Percentiles rank a stretch among this genome's conserved stretches.
These are phyloP conservation scores for Phaeotremella skinneri DNA, from an alignment of 768 basidiomycete genomes.

Conservation along the genomic window DNA sequence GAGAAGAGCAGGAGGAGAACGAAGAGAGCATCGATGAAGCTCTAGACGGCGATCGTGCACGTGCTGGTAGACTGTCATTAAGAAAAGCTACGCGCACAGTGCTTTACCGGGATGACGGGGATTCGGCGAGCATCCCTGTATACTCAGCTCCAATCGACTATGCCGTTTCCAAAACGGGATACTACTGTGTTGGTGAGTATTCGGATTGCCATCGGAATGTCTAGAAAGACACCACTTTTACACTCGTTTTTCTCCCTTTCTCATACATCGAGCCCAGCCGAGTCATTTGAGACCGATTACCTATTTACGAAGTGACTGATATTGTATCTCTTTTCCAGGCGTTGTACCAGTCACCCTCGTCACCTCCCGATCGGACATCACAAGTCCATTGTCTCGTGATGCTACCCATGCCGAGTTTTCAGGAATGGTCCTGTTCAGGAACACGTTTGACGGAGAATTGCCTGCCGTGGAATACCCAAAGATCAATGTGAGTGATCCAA, in stretches of 20 bases:
- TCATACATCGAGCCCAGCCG: conserved; percentile 3
- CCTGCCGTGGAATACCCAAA: conserved; percentile 95
- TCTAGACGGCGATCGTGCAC: background rate
- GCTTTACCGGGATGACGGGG: conserved; percentile 10
- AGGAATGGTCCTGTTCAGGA: conserved; percentile 79
- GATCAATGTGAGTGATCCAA: conserved; percentile 67
- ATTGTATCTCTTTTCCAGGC: conserved; percentile 62
- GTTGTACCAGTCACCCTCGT: conserved; percentile 85
- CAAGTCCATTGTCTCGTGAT: conserved; percentile 52
- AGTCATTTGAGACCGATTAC: too few relatives aligned
- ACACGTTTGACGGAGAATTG: conserved; percentile 81
- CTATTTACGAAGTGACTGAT: too few relatives aligned
- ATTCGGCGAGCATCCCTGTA: conserved; percentile 22
- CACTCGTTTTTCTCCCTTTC: too few relatives aligned
- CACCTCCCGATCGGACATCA: conserved; percentile 50
- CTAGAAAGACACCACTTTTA: background rate
- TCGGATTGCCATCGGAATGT: background rate
- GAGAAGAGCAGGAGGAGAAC: background rate
- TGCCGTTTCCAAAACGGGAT: conserved; percentile 78
- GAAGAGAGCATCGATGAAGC: background rate
- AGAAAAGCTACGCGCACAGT: too few relatives aligned
- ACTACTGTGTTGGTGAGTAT: conserved; percentile 86
- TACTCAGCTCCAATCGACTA: conserved; percentile 79
- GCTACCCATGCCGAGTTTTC: conserved; percentile 73
- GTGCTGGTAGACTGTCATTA: background rate